These are phyloP conservation scores for Pleurotus djamor DNA, from an alignment of 768 basidiomycete genomes.

Conservation along the genomic window DNA sequence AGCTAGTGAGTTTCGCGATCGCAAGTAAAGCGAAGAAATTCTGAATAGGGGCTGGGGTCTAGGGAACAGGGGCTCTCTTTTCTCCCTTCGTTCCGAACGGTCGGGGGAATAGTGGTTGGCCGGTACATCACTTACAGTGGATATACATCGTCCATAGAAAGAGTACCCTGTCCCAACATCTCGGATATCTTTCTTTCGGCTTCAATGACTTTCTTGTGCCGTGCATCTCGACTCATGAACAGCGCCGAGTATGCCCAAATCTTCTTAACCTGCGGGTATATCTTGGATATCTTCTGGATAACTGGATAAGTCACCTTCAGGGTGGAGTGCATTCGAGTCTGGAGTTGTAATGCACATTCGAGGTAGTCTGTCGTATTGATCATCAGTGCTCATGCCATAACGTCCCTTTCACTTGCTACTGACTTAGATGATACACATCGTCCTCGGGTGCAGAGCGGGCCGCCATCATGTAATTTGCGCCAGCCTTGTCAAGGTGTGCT, in stretches of 20 bases:
- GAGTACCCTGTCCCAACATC: neutral
- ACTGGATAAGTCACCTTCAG: slow-evolving; percentile 18
- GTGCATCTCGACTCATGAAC: neutral
- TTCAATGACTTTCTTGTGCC: neutral
- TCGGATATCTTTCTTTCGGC: neutral
- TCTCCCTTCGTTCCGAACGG: no score
- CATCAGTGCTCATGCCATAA: no score
- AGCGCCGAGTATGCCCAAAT: slow-evolving; percentile 19
- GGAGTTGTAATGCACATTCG: slow-evolving; percentile 28
- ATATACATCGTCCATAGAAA: neutral
- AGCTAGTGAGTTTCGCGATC: no score
- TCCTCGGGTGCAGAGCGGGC: neutral
- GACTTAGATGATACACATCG: neutral
- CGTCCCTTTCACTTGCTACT: neutral
- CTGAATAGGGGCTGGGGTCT: no score
- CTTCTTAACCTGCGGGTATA: slow-evolving; percentile 17
- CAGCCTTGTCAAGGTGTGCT: neutral
- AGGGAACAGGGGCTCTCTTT: no score
- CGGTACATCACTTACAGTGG: neutral
- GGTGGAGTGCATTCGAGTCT: slow-evolving; percentile 19
- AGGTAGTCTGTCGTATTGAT: slow-evolving; percentile 13
- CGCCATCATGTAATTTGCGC: neutral
- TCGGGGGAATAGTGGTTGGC: no score
- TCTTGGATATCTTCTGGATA: slow-evolving; percentile 15
- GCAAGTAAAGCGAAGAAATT: no score